Percentiles rank a stretch among this genome's conserved stretches.
Evolutionary conservation across 2,329 filamentous ascomycete species (phyloP).

Genomic region (Alternaria sp.): DNA sequence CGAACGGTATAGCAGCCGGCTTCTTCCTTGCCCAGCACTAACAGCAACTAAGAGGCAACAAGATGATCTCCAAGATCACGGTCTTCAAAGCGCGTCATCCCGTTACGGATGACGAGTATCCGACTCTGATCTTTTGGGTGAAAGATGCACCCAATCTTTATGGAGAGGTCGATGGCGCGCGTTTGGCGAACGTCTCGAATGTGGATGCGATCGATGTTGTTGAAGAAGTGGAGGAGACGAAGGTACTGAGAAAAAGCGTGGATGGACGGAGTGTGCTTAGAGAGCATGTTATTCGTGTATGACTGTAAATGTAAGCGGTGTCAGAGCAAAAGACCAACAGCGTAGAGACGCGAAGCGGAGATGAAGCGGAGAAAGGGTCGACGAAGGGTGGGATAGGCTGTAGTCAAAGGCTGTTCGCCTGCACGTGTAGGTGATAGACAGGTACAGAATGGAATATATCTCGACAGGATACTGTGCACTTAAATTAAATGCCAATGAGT

Average conservation of each 20-base stretch:
- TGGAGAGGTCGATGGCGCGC: not conserved
- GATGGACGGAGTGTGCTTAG: not conserved
- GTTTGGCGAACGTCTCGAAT: not conserved
- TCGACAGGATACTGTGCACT: not conserved
- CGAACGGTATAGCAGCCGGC: not conserved
- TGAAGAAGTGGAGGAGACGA: not conserved
- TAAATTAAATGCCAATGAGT: not conserved
- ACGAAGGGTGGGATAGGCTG: not conserved
- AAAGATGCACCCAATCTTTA: not conserved
- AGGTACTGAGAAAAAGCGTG: not conserved
- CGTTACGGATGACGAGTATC: not conserved
- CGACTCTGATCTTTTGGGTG: not conserved
- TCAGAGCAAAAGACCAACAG: not conserved
- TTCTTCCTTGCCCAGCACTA: slow-evolving; percentile 9
- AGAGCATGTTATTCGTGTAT: not conserved
- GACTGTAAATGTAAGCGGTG: not conserved
- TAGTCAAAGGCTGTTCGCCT: not conserved
- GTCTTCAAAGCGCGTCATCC: not conserved
- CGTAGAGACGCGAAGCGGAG: not conserved
- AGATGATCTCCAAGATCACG: slow-evolving; percentile 1
- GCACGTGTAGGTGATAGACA: not conserved
- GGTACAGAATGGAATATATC: not conserved
- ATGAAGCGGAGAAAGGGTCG: too few relatives aligned
- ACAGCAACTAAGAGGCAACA: not conserved
- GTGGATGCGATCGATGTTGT: not conserved